Base-by-base conservation (phyloP, 345 rosid species). In the Brassica carinata region DNA sequence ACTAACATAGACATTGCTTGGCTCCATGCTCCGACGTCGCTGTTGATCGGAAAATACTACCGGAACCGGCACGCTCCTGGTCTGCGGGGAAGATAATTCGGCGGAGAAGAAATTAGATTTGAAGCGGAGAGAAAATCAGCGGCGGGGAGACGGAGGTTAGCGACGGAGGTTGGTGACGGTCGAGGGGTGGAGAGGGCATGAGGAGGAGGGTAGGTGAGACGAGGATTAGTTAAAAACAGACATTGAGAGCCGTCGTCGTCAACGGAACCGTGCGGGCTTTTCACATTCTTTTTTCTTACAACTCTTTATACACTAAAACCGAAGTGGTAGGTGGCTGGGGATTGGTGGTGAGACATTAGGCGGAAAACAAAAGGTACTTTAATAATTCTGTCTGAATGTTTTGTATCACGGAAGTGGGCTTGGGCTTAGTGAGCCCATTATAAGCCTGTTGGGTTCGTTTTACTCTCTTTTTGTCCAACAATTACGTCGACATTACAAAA, bases 191-290 rank as follows among this genome's bases (percentile, higher is more conserved):
- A 71, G 18, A 72, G 8, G 0, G 45, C 2, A 6, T 15, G 83
- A 30, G 48, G 64, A 70, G 83, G 64, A 70, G 83, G 55, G 84
- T 81, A 58, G 84, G 84, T 81, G 74, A 76, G 77, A 76, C 74
- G 77, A 40, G 72, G 9, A 71, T 80, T 51, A 75, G 80, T 29
- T 29, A 29, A 29, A 29, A 29, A 29, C 8, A 14, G 84, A 73
- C 84, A 81, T 59, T 59, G 64, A 9, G 64, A 27, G 30, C 30
- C 30, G 30, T 29, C 30, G 30, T 29, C 30, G 30, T 29, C 30
- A 29, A 29, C 30, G 30, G 30, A 29, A 29, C 30, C 30, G 30
- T 29, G 30, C 30, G 30, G 64, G 2, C 30, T 43, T 18, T 58
- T 18, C n/a, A 14, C 55, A 13, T 14, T 13, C 13, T 38, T 33